A percentile compares a stretch with the other conserved stretches of the same genome.
phyloP scores from a whole-genome alignment of 1,139 yeast genomes.

The Wickerhamiella infanticola region DNA sequence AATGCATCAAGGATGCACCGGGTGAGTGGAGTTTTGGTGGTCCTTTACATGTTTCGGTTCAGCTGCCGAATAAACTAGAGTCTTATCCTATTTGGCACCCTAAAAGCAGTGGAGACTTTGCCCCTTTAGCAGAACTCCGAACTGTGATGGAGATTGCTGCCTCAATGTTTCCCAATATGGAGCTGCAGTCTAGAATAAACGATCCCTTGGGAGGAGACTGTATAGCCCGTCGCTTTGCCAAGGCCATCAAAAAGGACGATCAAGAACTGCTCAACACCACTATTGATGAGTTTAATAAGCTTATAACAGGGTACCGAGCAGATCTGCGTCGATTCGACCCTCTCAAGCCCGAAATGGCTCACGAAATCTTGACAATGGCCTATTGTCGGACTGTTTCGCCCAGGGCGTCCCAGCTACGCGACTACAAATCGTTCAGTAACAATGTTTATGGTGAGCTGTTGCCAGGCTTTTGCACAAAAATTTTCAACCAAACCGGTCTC shows the following conservation, averaged over 20 bases:
- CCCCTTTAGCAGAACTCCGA: conserved; percentile 62
- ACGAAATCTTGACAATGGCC: conserved; percentile 54
- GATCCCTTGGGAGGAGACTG: conserved; percentile 28
- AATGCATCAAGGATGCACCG: background rate
- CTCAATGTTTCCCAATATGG: conserved; percentile 30
- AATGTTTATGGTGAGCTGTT: conserved; percentile 84
- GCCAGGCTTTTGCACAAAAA: conserved; percentile 59
- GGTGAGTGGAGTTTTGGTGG: background rate
- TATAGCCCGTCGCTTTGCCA: conserved; percentile 31
- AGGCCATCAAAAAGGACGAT: conserved; percentile 29
- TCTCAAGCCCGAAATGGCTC: conserved; percentile 35
- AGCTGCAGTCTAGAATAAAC: conserved; percentile 28
- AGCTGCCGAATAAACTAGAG: conserved; percentile 17
- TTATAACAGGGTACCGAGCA: conserved; percentile 25
- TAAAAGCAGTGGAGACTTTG: conserved; percentile 32
- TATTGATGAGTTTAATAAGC: conserved; percentile 30
- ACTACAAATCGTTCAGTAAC: conserved; percentile 76
- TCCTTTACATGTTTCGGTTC: conserved; percentile 4
- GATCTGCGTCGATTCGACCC: conserved; percentile 24
- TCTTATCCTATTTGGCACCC: conserved; percentile 15
- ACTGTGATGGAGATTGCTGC: conserved; percentile 38
- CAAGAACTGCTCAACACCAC: conserved; percentile 21
- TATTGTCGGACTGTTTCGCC: conserved; percentile 73
- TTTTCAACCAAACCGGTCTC: conserved; percentile 48
- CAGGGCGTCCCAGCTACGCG: conserved; percentile 43